phyloP scores from a whole-genome alignment of 2,329 filamentous ascomycete species.

The Biscogniauxia marginata region DNA sequence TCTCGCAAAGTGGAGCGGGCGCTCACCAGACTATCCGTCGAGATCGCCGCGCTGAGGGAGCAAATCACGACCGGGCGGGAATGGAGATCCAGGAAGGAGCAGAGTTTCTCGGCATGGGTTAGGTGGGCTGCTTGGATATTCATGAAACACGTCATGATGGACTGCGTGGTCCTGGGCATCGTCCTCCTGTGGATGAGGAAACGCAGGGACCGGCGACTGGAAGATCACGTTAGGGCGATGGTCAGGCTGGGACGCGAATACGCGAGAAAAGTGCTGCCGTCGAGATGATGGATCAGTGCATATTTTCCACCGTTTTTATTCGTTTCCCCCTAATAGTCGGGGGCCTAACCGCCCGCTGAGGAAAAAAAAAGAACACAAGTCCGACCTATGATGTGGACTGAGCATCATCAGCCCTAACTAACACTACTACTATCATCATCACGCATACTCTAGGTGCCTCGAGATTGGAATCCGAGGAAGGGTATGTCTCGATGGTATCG shows the following conservation, averaged over 20 bases:
- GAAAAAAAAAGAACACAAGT: neutral
- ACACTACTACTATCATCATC: too few species aligned
- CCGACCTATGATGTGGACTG: neutral
- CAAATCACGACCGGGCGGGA: constrained; percentile 79
- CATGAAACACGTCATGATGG: constrained; percentile 71
- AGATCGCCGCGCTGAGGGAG: constrained; percentile 88
- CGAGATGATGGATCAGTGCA: constrained; percentile 41
- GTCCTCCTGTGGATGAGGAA: constrained; percentile 71
- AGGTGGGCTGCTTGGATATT: constrained; percentile 68
- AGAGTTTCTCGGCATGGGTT: constrained; percentile 67
- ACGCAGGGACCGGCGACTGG: constrained; percentile 67
- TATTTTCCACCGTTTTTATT: neutral
- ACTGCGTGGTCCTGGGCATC: constrained; percentile 64
- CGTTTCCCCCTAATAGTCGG: neutral
- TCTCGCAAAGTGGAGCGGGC: constrained; percentile 79
- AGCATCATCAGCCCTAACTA: neutral
- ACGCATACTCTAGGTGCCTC: too few species aligned
- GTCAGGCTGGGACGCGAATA: constrained; percentile 59
- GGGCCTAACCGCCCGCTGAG: too few species aligned
- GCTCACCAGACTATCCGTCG: constrained; percentile 84
- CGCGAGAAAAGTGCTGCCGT: constrained; percentile 55
- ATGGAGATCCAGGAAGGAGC: constrained; percentile 64
- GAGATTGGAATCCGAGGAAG: neutral
- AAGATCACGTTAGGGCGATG: constrained; percentile 69
- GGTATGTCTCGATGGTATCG: neutral